phyloP scores from a whole-genome alignment of 2,329 filamentous ascomycete genomes.

The Cladosporium oxysporum region DNA sequence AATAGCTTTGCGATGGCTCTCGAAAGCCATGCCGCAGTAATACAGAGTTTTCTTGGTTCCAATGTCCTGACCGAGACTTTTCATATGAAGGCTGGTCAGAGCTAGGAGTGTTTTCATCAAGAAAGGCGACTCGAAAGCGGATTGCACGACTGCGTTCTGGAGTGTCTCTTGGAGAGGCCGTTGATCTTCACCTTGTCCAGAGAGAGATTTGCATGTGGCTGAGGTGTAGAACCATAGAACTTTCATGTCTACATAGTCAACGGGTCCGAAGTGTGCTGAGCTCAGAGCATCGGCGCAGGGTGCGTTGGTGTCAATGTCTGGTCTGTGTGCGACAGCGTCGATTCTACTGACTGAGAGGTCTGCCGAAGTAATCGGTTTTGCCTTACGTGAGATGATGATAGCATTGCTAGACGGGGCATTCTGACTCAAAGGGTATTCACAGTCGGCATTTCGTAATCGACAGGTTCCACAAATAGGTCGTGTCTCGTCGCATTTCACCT shows the following conservation, averaged over 20 bases:
- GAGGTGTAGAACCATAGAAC: constrained; percentile 5
- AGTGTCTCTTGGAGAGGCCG: not conserved
- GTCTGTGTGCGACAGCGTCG: not conserved
- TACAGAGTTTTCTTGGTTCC: not conserved
- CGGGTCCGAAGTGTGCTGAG: not conserved
- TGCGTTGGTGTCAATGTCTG: not conserved
- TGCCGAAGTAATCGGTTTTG: not conserved
- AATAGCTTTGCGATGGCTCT: constrained; percentile 4
- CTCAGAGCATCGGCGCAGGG: not conserved
- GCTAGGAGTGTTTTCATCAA: not conserved
- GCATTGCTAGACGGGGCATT: not conserved
- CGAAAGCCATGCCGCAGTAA: constrained; percentile 1
- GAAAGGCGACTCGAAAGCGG: constrained; percentile 3
- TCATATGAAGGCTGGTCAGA: not conserved
- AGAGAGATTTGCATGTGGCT: not conserved
- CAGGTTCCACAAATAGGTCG: not conserved
- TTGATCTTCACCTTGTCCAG: not conserved
- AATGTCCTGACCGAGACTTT: not conserved
- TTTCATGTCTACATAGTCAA: constrained; percentile 7
- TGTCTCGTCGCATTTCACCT: constrained; percentile 8
- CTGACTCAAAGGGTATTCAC: not conserved
- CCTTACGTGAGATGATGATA: not conserved
- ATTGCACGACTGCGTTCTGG: not conserved
- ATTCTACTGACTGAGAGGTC: not conserved
- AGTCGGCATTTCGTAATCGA: not conserved